These are phyloP conservation scores for Pythium scleroteichum DNA, from an alignment of 352 stramenopile genomes.

Conservation along the genomic window DNA sequence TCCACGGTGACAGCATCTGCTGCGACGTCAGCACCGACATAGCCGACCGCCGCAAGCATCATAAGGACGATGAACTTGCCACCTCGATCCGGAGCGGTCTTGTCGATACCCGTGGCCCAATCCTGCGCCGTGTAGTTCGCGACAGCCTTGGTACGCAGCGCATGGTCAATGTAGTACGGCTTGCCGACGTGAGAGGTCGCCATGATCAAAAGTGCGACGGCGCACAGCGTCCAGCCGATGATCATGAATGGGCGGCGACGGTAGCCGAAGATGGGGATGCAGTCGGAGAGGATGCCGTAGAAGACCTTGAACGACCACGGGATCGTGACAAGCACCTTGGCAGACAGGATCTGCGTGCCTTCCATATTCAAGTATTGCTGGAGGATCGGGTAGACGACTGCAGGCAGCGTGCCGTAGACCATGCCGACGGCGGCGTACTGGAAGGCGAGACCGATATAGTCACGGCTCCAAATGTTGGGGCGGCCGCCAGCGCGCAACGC, in stretches of 20 bases:
- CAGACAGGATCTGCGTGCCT: no score
- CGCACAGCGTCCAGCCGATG: conserved; percentile 44
- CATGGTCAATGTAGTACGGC: conserved; percentile 50
- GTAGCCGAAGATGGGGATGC: conserved; percentile 50
- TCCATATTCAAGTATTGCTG: conserved; percentile 23
- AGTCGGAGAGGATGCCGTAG: conserved; percentile 49
- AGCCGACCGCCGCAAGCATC: conserved; percentile 49
- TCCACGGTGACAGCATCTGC: conserved; percentile 58
- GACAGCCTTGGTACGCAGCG: conserved; percentile 17
- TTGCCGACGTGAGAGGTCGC: conserved; percentile 37
- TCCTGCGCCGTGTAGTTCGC: conserved; percentile 3
- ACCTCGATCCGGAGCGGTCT: conserved; percentile 31
- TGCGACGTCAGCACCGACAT: conserved; percentile 51
- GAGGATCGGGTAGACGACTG: no score
- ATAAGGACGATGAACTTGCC: conserved; percentile 57
- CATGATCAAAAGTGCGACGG: conserved; percentile 50
- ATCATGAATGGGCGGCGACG: conserved; percentile 55
- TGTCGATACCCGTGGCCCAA: neutral
- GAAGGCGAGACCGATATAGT: no score
- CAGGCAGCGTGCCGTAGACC: no score
- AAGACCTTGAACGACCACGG: conserved; percentile 48
- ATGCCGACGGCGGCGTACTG: no score
- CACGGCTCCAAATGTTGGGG: no score
- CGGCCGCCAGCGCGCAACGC: no score
- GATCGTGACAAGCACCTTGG: no score